Conservation (phyloP, 352 stramenopile genomes). For the Stephanocyclus meneghinianus region DNA sequence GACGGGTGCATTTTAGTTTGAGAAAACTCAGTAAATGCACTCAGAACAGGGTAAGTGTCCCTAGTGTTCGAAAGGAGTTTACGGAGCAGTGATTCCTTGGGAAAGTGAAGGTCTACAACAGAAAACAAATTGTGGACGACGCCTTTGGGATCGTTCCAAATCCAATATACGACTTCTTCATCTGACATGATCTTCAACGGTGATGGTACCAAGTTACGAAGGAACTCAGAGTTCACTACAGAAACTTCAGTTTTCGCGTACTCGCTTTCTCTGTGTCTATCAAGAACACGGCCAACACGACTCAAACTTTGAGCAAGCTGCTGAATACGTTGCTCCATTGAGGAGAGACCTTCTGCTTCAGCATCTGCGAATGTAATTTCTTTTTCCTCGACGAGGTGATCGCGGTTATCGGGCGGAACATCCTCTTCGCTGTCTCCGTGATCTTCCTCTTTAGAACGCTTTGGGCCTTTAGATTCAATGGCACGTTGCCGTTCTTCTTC, state of each 20-base stretch:
- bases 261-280: slow-evolving; percentile 73
- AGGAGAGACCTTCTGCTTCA: slow-evolving; percentile 76
- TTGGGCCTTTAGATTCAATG: slow-evolving; percentile 28
- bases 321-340: slow-evolving; percentile 83
- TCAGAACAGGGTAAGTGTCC: slow-evolving; percentile 32
- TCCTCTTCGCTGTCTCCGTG: slow-evolving; percentile 22
- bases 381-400: slow-evolving; percentile 45
- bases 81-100: slow-evolving; percentile 27
- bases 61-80: slow-evolving; percentile 38
- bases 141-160: slow-evolving; percentile 73
- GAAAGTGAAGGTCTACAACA: slow-evolving; percentile 47
- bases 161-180: slow-evolving; percentile 74
- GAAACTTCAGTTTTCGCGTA: slow-evolving; percentile 25
- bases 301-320: slow-evolving; percentile 79
- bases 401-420: not conserved
- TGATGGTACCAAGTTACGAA: slow-evolving; percentile 60
- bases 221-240: slow-evolving; percentile 40
- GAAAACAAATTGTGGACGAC: slow-evolving; percentile 58
- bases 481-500: slow-evolving; percentile 34
- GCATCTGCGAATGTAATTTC: slow-evolving; percentile 77
- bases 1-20: not conserved
- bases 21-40: slow-evolving; percentile 17
- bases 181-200: slow-evolving; percentile 76
- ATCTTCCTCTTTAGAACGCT: slow-evolving; percentile 19
- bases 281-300: slow-evolving; percentile 78